Base-by-base conservation (phyloP, 352 stramenopile genomes). In the Pythium dissotocum region DNA sequence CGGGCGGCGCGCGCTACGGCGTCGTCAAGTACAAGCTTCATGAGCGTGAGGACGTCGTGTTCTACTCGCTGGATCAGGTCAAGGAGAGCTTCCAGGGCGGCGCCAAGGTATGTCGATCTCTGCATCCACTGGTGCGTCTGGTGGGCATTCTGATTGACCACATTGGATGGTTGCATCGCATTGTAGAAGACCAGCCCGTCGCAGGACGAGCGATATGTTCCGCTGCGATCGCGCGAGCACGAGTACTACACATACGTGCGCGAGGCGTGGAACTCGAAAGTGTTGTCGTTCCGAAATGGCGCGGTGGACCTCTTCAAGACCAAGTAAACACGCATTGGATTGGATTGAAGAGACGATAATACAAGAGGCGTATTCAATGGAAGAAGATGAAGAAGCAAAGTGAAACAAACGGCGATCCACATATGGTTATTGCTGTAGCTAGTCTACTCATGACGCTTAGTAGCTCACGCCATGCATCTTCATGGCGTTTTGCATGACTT, bases 161-260 rank as follows among this genome's bases (percentile, higher is more conserved):
- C n/a, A 10, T 4, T 44, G 36, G 36, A 44, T 44, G 42, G 2
- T 28, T 53, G n/a, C 32, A 5, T 44, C 36, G 16, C 14, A 13
- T 5, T 56, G 30, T 28, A 69, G 52, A 56, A 65, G 56, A 21
- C 58, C 49, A 77, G 52, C 54, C 55, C 59, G 12, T 69, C 46
- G 46, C 59, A 36, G n/a, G 53, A 87, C 58, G 71, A 87, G 65
- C 77, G 83, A 48, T 93, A 93, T 68, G 80, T 82, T 58, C 56
- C 79, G 38, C 63, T 93, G 61, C 83, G 80, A 33, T 89, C 77
- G 70, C 82, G 74, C 33, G 85, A 93, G 73, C 85, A 93, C 69
- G 85, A 91, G 77, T 93, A 91, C 75, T 93, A 93, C 73, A 88
- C 83, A 75, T 79, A 74, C 71, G 61, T 91, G 48, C 83, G 85